Conservation (phyloP, 1,284 basidiomycete genomes). For the Vanrija pseudolonga region DNA sequence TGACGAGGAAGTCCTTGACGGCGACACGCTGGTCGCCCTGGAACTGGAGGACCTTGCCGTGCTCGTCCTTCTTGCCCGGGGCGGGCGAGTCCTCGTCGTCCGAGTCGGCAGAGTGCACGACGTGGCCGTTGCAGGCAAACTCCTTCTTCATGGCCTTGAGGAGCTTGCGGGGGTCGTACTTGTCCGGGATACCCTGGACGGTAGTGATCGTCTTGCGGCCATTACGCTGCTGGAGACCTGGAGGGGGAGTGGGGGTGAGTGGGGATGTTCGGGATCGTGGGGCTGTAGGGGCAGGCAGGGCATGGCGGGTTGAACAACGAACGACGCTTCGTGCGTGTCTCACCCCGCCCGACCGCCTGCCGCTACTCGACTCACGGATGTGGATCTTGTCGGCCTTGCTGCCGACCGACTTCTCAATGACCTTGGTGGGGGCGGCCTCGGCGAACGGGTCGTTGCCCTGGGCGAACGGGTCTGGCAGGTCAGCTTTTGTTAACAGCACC, state of each 20-base stretch:
- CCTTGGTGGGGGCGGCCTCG: conserved; percentile 36
- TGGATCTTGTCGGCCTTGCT: conserved; percentile 79
- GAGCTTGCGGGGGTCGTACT: conserved; percentile 97
- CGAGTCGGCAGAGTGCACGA: conserved; percentile 58
- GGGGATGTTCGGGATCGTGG: background rate
- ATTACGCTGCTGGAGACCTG: conserved; percentile 93
- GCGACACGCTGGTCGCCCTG: conserved; percentile 96
- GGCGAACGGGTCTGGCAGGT: conserved; percentile 73
- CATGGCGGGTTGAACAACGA: too few relatives aligned
- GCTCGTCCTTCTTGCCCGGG: conserved; percentile 78
- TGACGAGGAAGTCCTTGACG: conserved; percentile 79
- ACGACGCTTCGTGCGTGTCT: too few relatives aligned
- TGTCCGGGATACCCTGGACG: conserved; percentile 90
- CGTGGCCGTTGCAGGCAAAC: conserved; percentile 98
- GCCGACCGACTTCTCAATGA: conserved; percentile 70
- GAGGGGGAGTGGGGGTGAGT: background rate
- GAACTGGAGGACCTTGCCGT: conserved; percentile 97
- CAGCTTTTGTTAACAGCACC: background rate
- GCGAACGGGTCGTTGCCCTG: conserved; percentile 70
- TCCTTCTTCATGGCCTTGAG: conserved; percentile 99
- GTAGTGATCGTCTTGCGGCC: conserved; percentile 99
- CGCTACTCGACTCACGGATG: conserved; percentile 58
- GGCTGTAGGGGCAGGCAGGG: background rate
- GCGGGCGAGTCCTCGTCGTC: conserved; percentile 43
- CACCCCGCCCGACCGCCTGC: too few relatives aligned